phyloP scores from a whole-genome alignment of 805 yeast species.

The Cyberlindnera subsufficiens region DNA sequence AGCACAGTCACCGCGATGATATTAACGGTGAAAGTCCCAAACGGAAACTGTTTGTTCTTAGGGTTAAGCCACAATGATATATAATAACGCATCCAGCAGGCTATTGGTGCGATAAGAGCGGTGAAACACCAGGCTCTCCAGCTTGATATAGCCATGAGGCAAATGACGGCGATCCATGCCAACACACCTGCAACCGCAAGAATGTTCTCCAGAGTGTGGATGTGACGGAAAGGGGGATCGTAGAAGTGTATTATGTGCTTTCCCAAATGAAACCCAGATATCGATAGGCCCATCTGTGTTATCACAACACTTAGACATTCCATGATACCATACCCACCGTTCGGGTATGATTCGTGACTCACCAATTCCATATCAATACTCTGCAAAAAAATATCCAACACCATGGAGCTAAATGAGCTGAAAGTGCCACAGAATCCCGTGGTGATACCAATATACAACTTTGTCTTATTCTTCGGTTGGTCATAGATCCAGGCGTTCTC shows the following conservation, averaged over 20 bases:
- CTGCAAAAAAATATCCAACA: constrained; percentile 47
- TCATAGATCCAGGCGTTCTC: constrained; percentile 25
- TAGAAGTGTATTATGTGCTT: constrained; percentile 35
- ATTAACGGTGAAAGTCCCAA: constrained; percentile 48
- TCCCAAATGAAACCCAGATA: constrained; percentile 57
- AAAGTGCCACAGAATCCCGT: constrained; percentile 82
- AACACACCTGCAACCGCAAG: constrained; percentile 13
- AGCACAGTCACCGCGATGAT: constrained; percentile 39
- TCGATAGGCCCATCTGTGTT: constrained; percentile 54
- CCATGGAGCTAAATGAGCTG: constrained; percentile 69
- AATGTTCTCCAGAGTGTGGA: constrained; percentile 19
- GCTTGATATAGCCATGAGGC: constrained; percentile 15
- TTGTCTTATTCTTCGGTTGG: constrained; percentile 22
- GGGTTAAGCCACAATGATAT: constrained; percentile 46
- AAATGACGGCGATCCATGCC: constrained; percentile 20
- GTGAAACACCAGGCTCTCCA: constrained; percentile 72
- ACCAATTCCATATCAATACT: constrained; percentile 36
- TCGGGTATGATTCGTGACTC: constrained; percentile 35
- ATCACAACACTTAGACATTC: constrained; percentile 61
- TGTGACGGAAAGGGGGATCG: constrained; percentile 37
- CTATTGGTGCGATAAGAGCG: constrained; percentile 66
- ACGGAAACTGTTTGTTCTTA: constrained; percentile 39
- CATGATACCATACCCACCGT: constrained; percentile 75
- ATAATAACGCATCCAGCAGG: constrained; percentile 53
- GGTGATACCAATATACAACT: constrained; percentile 52